Evolutionary conservation across 2,329 filamentous ascomycete species (phyloP).

Genomic region (Venturia oleaginea): DNA sequence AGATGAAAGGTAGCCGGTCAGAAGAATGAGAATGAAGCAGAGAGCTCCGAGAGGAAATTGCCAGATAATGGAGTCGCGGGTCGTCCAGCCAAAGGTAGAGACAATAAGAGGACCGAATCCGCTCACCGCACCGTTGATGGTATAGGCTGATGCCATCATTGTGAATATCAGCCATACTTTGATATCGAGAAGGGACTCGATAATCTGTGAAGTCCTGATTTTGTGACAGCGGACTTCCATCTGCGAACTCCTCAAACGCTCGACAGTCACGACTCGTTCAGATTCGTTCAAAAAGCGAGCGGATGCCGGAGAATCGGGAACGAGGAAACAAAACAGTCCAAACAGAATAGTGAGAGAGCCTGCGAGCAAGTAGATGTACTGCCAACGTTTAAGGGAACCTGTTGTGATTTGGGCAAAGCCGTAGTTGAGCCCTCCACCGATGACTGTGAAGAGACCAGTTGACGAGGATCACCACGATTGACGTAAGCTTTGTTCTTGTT

Average conservation of each 20-base stretch:
- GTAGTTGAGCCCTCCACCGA: conserved; percentile 21
- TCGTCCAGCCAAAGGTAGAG: conserved; percentile 58
- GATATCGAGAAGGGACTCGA: conserved; percentile 48
- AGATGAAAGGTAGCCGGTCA: conserved; percentile 56
- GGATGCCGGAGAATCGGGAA: conserved; percentile 56
- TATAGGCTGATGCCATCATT: conserved; percentile 62
- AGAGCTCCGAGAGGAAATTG: conserved; percentile 66
- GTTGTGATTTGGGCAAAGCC: conserved; percentile 27
- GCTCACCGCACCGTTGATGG: conserved; percentile 61
- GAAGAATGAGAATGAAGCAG: conserved; percentile 57
- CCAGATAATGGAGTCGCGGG: conserved; percentile 58
- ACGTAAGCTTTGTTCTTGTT: conserved; percentile 29
- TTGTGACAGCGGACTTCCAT: conserved; percentile 53
- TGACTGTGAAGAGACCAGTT: conserved; percentile 22
- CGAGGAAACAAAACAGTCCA: conserved; percentile 53
- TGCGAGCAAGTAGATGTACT: conserved; percentile 61
- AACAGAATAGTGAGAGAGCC: conserved; percentile 56
- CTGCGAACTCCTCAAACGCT: conserved; percentile 52
- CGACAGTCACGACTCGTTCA: conserved; percentile 56
- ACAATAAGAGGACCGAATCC: conserved; percentile 66
- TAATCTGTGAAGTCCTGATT: conserved; percentile 51
- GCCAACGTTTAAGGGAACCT: conserved; percentile 46
- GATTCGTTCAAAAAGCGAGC: conserved; percentile 60
- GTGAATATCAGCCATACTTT: conserved; percentile 56
- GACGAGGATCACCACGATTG: conserved; percentile 23